Base-by-base conservation (phyloP, 78 protist species). In the Speleostelium caveatum region DNA sequence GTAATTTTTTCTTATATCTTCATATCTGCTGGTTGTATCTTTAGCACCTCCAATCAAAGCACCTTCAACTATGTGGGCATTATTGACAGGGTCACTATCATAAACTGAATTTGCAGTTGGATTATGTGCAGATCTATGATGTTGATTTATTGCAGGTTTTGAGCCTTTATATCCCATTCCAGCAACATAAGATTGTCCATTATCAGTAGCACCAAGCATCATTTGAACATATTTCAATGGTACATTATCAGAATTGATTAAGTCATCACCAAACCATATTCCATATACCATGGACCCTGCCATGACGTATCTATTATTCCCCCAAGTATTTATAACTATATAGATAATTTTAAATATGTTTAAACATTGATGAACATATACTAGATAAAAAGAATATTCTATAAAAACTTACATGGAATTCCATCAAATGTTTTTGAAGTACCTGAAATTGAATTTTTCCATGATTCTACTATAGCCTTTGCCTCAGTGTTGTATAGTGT, bases 31-130 rank as follows among this genome's bases (percentile, higher is more conserved):
- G 8, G 10, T 16, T 36, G 4, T 1, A 28, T 71, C 92, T 60
- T 72, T 41, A 19, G 49, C 3, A 41, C 92, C 92, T 39, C 92
- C 92, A 36, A 86, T 79, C 8, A 86, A 51, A 65, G 92, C 92
- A 86, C 92, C 92, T 14, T n/a, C 51, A 21, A 86, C 32, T 10
- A 86, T 51, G 28, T 86, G 49, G 17, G 26, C 22, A 69, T 74
- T 86, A 22, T 66, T 65, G 16, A 53, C 53, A 36, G 92, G 92
- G 28, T 86, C 35, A 38, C 69, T 86, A 51, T 65, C 65, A 30
- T 66, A 41, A 16, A 86, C 69, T 30, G 61, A 45, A 33, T 86
- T 65, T 0, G 73, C 69, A 0, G 80, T 86, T 3, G 86, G 63
- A 26, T 60, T 55, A 36, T 86, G 92, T 1, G 92, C 72, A 14